Base-by-base conservation (phyloP, 75 land plant genomes). In the Isoetes taiwanensis region DNA sequence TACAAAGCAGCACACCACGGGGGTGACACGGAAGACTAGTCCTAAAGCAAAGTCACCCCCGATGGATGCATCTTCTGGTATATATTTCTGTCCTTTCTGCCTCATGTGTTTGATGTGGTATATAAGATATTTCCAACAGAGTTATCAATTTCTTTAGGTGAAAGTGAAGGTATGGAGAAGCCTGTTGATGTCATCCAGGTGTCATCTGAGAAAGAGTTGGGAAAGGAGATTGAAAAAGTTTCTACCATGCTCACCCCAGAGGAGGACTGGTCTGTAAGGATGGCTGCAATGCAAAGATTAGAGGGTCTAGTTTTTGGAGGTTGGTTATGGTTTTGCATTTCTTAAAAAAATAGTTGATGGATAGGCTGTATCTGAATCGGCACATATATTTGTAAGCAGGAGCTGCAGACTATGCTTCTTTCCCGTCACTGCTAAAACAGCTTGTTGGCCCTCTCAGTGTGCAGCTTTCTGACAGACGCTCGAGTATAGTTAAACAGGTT, bases 401-500 rank as follows among this genome's bases (percentile, higher is more conserved):
- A 4, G 50, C 50, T 46, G 16, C 50, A 3, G 50, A 46, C 4
- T 46, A 6, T n/a, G 21, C 5, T 5, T 6, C 50, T 8, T 46
- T 46, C 23, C 50, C 50, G 4, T 8, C 50, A 6, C 23, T 46
- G 50, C 16, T 46, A 23, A 46, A 46, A n/a, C 50, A 46, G 25
- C 23, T 46, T 19, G 25, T 23, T 16, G 12, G 12, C n/a, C 50
- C 50, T 46, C 50, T 46, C 12, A 46, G 25, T 16, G 50, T 46
- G 5, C 50, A 46, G 50, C 50, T 46, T 46, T 46, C 50, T 46
- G 50, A 46, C 23, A 19, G 50, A 23, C 50, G 50, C 6, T 46
- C 50, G 16, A 46, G 50, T 16, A 46, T 46, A 19, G 50, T 46
- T 23, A 46, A 46, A n/a, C 50, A 46, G 50, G 50, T 46, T 37